Percentiles rank a stretch among this genome's conserved stretches.
Evolutionary conservation across 495 filamentous ascomycete genomes (phyloP).

Genomic region (Amniculicola lignicola): DNA sequence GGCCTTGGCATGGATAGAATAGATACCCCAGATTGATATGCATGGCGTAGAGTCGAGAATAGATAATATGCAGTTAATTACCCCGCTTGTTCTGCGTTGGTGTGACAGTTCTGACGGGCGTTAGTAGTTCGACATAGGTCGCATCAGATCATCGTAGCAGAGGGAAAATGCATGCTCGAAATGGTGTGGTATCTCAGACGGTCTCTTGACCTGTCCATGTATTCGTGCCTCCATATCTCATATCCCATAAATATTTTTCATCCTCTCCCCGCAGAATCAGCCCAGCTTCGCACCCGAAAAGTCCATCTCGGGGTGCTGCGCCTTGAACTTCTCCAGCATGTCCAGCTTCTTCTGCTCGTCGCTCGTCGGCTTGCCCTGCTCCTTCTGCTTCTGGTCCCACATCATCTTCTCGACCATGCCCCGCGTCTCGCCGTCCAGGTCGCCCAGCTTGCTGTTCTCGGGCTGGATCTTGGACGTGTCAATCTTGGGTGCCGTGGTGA

Average conservation of each 20-base stretch:
- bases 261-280: slow-evolving; percentile 41
- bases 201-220: too few species aligned
- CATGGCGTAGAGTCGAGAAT: too few species aligned
- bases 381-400: slow-evolving; percentile 97
- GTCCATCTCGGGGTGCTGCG: slow-evolving; percentile 82
- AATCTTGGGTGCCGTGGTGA: slow-evolving; percentile 79
- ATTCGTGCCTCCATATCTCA: background rate
- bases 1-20: too few species aligned
- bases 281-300: slow-evolving; percentile 74
- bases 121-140: too few species aligned
- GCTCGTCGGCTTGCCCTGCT: slow-evolving; percentile 78
- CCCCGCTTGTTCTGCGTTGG: too few species aligned
- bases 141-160: too few species aligned
- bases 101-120: too few species aligned
- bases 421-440: slow-evolving; percentile 92
- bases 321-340: slow-evolving; percentile 87
- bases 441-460: slow-evolving; percentile 82
- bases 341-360: slow-evolving; percentile 93
- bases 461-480: slow-evolving; percentile 93
- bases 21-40: too few species aligned
- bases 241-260: background rate
- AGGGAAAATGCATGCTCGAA: too few species aligned
- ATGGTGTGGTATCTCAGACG: too few species aligned
- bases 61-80: too few species aligned
- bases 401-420: slow-evolving; percentile 99